Percentiles rank a stretch among this genome's conserved stretches.
Evolutionary conservation across 768 basidiomycete genomes (phyloP).

Genomic region (Lactarius pseudohatsudake): DNA sequence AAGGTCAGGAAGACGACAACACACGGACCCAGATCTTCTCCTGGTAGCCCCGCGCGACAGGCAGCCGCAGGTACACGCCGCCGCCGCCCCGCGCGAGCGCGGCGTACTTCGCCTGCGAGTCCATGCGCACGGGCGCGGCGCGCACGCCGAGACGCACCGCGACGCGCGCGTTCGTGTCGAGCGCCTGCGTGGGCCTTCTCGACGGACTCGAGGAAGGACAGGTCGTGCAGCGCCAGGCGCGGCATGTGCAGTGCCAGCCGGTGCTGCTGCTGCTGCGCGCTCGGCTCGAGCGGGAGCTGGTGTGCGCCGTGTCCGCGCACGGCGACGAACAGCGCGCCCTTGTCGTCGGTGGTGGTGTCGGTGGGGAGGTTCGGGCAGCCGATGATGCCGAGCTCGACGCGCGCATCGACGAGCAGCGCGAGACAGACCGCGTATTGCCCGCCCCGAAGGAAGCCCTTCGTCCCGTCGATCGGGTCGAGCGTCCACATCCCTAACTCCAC

Average conservation of each 20-base stretch:
- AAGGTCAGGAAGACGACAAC: too few species aligned
- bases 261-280: too few species aligned
- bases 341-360: not conserved
- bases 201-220: conserved; percentile 86
- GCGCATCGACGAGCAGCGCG: conserved; percentile 51
- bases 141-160: conserved; percentile 66
- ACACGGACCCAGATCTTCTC: conserved; percentile 93
- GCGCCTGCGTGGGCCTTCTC: conserved; percentile 92
- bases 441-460: conserved; percentile 60
- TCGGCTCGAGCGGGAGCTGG: conserved; percentile 46
- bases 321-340: conserved; percentile 83
- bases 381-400: conserved; percentile 55
- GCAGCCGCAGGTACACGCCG: conserved; percentile 77
- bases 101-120: conserved; percentile 94
- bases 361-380: conserved; percentile 84
- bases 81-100: conserved; percentile 67
- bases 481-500: conserved; percentile 41
- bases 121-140: conserved; percentile 75
- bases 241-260: conserved; percentile 54
- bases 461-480: conserved; percentile 56
- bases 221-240: conserved; percentile 43
- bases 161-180: conserved; percentile 76
- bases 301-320: conserved; percentile 84
- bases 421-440: conserved; percentile 64
- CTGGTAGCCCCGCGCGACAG: conserved; percentile 70